Evolutionary conservation across 352 stramenopile species (phyloP), one percentile per base, ranked within the genome.

Genomic region (Albugo candida): DNA sequence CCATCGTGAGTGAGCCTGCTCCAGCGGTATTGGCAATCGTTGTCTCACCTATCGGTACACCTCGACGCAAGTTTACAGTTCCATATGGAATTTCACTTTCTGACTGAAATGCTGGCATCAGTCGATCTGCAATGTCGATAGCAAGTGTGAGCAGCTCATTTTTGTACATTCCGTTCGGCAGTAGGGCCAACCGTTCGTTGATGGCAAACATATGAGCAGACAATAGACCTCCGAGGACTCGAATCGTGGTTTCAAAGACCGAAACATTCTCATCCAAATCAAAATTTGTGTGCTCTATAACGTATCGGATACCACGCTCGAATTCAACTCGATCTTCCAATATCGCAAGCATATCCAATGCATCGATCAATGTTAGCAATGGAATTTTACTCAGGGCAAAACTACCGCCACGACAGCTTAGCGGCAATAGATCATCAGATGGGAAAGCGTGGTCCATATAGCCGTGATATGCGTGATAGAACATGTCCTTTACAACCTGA

Each of bases 51-150:
- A 58, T 53, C 0, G 93, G 94, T 19, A 99, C 81, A 1, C 78
- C 78, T 6, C 57, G 41, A 4, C 83, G 58, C 13, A 99, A 52
- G 58, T 99, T 98, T 13, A 99, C 93, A 2, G 92, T 98, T 18
- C 94, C 93, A 58, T 92, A 98, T 14, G 95, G 94, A 59, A 99
- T 98, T 6, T 75, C 80, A 20, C 93, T 98, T 19, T 66, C 55
- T 1, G 94, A 98, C 36, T 95, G 60, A 65, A 99, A 99, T 36
- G 95, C 95, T 16, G 83, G 80, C 51, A 98, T 61, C 5, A 99
- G 62, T 2, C 96, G 81, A 24, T 97, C 71, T 2, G 75, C 95
- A 41, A 99, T 67, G 61, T 99, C 95, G 14, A 88, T 53, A 1
- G 95, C 94, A 24, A 99, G 68, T 13, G 56, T 38, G 31, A 99